phyloP scores from a whole-genome alignment of 2,329 filamentous ascomycete species.

The Aureobasidium subglaciale region DNA sequence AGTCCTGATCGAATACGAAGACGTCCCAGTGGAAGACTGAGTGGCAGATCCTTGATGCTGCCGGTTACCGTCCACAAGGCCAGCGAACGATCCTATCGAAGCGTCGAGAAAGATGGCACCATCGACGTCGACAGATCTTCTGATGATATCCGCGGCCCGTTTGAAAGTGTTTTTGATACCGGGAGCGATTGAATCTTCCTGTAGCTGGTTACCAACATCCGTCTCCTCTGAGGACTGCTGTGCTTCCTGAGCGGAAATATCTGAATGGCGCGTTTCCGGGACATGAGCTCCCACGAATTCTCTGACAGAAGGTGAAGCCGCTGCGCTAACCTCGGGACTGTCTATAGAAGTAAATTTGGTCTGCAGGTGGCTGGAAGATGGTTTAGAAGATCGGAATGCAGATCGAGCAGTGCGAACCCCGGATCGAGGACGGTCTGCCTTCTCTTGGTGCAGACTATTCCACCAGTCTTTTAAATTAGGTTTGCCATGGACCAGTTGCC shows the following conservation, averaged over 20 bases:
- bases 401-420: not conserved
- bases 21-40: not conserved
- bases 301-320: too few species aligned
- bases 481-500: conserved; percentile 20
- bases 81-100: conserved; percentile 18
- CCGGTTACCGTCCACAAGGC: conserved; percentile 12
- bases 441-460: not conserved
- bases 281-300: too few species aligned
- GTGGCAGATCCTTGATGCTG: not conserved
- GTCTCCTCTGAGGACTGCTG: not conserved
- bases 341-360: too few species aligned
- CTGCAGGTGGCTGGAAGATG: not conserved
- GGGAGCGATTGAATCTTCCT: conserved; percentile 27
- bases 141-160: conserved; percentile 39
- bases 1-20: not conserved
- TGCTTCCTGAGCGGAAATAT: not conserved
- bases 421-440: not conserved
- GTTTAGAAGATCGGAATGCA: not conserved
- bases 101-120: conserved; percentile 38
- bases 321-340: not conserved
- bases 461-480: conserved; percentile 13
- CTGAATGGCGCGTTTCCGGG: not conserved
- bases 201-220: conserved; percentile 17
- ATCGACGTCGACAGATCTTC: conserved; percentile 38
- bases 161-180: conserved; percentile 30